phyloP scores from a whole-genome alignment of 345 rosid species.

The Hibiscus syriacus region DNA sequence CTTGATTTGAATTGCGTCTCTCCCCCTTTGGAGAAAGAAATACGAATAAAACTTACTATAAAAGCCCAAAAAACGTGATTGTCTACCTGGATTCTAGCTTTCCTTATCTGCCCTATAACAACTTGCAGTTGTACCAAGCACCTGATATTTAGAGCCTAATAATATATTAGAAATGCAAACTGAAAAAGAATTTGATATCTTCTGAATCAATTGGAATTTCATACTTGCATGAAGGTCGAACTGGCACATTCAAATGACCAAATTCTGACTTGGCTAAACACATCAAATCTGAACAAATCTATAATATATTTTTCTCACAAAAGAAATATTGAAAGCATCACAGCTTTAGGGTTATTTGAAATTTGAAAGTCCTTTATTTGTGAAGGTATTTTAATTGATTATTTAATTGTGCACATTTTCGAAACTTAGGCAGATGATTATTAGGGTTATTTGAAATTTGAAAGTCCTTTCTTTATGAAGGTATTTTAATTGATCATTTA shows the following conservation, averaged over 20 bases:
- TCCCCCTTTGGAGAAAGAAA: background rate
- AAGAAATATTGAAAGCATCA: background rate
- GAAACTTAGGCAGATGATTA: conserved; percentile 60
- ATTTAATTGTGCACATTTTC: conserved; percentile 2
- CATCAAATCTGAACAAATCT: background rate
- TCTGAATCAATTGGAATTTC: background rate
- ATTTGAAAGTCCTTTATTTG: background rate
- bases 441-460: no score
- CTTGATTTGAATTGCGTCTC: background rate
- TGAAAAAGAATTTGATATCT: no score
- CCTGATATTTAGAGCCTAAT: background rate
- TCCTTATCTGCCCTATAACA: background rate
- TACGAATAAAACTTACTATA: background rate
- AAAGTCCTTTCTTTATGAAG: no score
- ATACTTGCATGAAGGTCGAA: background rate
- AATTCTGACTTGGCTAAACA: background rate
- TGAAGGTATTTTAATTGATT: conserved; percentile 6
- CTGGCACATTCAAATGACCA: background rate
- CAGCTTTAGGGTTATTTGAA: background rate
- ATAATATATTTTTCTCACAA: background rate
- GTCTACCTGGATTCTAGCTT: background rate
- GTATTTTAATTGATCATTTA: no score
- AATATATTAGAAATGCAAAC: no score
- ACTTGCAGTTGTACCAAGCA: background rate
- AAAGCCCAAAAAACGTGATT: background rate